Evolutionary conservation across 2,329 filamentous ascomycete genomes (phyloP).

Genomic region (Alternaria triticimaculans): DNA sequence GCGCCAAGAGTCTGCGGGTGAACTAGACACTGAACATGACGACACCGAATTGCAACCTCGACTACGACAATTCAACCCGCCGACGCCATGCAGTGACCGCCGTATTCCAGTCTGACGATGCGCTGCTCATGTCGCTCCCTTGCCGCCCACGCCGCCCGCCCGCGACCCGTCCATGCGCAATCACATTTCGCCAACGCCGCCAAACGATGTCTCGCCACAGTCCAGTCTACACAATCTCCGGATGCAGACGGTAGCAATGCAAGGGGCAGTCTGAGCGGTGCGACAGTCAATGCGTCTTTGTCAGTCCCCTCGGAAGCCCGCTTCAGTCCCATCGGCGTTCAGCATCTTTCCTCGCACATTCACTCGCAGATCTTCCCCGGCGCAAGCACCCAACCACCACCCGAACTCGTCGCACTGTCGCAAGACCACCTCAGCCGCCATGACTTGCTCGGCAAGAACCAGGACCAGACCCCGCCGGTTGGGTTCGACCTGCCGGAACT

Average conservation of each 20-base stretch:
- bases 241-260: constrained; percentile 8
- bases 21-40: constrained; percentile 2
- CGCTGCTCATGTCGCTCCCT: constrained; percentile 35
- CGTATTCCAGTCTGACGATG: constrained; percentile 31
- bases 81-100: constrained; percentile 37
- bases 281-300: neutral
- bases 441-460: constrained; percentile 88
- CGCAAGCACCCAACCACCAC: constrained; percentile 61
- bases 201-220: constrained; percentile 37
- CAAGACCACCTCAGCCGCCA: constrained; percentile 83
- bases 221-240: constrained; percentile 1
- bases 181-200: constrained; percentile 18
- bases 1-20: neutral
- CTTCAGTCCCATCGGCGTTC: constrained; percentile 92
- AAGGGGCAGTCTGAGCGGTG: constrained; percentile 29
- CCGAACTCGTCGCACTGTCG: constrained; percentile 78
- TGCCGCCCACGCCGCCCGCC: constrained; percentile 27
- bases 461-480: constrained; percentile 74
- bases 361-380: constrained; percentile 81
- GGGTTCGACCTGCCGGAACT: constrained; percentile 84
- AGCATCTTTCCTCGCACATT: constrained; percentile 86
- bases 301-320: constrained; percentile 64
- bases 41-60: neutral
- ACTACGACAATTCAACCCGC: neutral
- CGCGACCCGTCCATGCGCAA: constrained; percentile 19